Evolutionary conservation across 2,329 filamentous ascomycete species (phyloP).

Genomic region (Ophiocordyceps polyrhachis-furcata): DNA sequence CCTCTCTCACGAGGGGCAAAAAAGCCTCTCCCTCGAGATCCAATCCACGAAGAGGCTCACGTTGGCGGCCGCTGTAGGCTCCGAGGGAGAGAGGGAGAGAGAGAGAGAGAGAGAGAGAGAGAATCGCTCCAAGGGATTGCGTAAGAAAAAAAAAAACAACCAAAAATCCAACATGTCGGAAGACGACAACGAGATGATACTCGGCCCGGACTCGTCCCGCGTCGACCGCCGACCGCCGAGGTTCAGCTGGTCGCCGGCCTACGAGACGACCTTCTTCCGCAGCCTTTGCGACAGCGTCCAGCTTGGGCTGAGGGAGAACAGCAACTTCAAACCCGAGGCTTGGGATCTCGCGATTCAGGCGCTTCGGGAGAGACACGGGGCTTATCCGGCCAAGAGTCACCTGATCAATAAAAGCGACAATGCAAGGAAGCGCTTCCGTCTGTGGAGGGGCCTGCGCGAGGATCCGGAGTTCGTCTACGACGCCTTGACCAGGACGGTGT

Average conservation of each 20-base stretch:
- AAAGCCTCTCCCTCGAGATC: no score
- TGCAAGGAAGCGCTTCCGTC: conserved; percentile 41
- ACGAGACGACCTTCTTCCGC: conserved; percentile 41
- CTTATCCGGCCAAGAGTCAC: conserved; percentile 40
- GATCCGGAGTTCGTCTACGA: conserved; percentile 39
- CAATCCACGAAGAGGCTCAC: no score
- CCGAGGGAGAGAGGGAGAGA: background rate
- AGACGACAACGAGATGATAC: conserved; percentile 17
- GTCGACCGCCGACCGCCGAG: conserved; percentile 27
- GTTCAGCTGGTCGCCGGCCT: conserved; percentile 40
- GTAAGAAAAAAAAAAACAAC: no score
- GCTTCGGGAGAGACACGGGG: conserved; percentile 33
- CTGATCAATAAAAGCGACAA: conserved; percentile 47
- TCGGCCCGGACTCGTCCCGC: conserved; percentile 15
- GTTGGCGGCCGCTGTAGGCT: background rate
- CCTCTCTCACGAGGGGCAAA: background rate
- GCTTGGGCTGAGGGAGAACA: conserved; percentile 35
- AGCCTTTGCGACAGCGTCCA: conserved; percentile 41
- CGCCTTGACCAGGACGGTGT: conserved; percentile 28
- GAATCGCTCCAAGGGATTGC: no score
- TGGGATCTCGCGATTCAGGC: conserved; percentile 39
- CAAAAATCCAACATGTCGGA: no score
- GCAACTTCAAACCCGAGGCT: conserved; percentile 42
- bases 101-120: no score
- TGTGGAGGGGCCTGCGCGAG: conserved; percentile 39